Conservation (phyloP, 2,329 filamentous ascomycete genomes). For the Ophiosphaerella korrae region DNA sequence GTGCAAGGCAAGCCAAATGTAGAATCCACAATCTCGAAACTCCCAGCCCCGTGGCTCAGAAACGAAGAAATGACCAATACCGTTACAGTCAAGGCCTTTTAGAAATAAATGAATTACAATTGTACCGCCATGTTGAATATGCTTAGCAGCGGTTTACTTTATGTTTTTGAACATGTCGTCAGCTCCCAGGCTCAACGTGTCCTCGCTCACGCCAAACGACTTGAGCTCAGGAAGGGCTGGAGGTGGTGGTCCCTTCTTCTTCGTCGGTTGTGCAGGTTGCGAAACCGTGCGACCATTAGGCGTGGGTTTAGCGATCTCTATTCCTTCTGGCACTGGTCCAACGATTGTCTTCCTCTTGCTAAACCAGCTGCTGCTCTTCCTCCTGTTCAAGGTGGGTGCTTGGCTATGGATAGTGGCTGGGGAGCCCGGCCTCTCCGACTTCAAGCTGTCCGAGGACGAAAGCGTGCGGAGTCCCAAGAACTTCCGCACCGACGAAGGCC, state of each 20-base stretch:
- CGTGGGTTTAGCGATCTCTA: conserved; percentile 26
- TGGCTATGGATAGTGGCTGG: conserved; percentile 43
- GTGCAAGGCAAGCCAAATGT: conserved; percentile 42
- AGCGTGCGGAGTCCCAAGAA: conserved; percentile 48
- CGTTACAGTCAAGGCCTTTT: conserved; percentile 38
- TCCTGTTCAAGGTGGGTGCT: conserved; percentile 35
- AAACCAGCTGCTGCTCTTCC: conserved; percentile 50
- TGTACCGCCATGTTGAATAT: conserved; percentile 11
- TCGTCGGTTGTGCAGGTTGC: conserved; percentile 17
- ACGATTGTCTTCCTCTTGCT: conserved; percentile 44
- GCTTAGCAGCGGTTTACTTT: conserved; percentile 25
- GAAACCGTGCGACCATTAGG: conserved; percentile 28
- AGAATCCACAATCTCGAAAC: conserved; percentile 40
- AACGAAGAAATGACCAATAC: conserved; percentile 35
- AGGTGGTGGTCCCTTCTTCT: conserved; percentile 46
- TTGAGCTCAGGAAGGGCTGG: conserved; percentile 47
- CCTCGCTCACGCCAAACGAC: conserved; percentile 43
- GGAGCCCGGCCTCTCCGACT: conserved; percentile 43
- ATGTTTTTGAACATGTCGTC: conserved; percentile 51
- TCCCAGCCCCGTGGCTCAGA: conserved; percentile 26
- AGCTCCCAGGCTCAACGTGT: conserved; percentile 38
- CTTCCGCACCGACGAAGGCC: conserved; percentile 48
- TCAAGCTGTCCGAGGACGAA: conserved; percentile 44
- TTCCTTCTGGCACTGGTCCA: conserved; percentile 41
- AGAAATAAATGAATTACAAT: conserved; percentile 37